phyloP scores from a whole-genome alignment of 371 early-diverging fungal genomes.

The Actinomortierella ambigua region DNA sequence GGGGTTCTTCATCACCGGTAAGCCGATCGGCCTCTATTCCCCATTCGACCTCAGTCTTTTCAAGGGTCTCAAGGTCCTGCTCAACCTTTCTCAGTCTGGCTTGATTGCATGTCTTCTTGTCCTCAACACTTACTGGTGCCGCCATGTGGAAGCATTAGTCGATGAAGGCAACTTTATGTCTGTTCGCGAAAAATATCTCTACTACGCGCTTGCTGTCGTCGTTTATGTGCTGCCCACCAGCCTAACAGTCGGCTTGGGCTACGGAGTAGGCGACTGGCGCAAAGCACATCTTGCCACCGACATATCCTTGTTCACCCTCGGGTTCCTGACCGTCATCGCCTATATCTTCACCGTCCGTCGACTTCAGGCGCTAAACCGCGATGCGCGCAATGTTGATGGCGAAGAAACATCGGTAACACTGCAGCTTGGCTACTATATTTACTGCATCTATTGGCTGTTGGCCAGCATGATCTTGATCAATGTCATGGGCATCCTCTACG shows the following conservation, averaged over 20 bases:
- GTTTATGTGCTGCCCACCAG: slow-evolving; percentile 14
- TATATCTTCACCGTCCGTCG: slow-evolving; percentile 27
- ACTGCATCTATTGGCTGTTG: slow-evolving; percentile 41
- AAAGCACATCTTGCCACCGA: slow-evolving; percentile 10
- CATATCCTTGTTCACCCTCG: slow-evolving; percentile 10
- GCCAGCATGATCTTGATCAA: slow-evolving; percentile 26
- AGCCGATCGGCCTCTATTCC: slow-evolving; percentile 22
- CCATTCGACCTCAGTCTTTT: background rate
- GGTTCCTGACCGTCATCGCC: slow-evolving; percentile 14
- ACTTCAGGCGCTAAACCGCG: slow-evolving; percentile 32
- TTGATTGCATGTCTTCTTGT: slow-evolving; percentile 28
- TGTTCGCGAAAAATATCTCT: slow-evolving; percentile 27
- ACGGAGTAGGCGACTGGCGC: slow-evolving; percentile 2
- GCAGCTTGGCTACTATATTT: slow-evolving; percentile 31
- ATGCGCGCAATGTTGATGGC: slow-evolving; percentile 35
- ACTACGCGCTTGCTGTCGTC: slow-evolving; percentile 16
- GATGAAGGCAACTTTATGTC: slow-evolving; percentile 46
- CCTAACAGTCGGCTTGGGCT: slow-evolving; percentile 6
- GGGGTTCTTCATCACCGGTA: slow-evolving; percentile 8
- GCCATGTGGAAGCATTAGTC: slow-evolving; percentile 34
- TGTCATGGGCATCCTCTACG: slow-evolving; percentile 25
- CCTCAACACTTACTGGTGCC: slow-evolving; percentile 42
- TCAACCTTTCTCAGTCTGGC: slow-evolving; percentile 15
- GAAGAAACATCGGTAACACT: slow-evolving; percentile 33
- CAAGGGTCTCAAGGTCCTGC: slow-evolving; percentile 13